Conservation (phyloP, 139 green algal species). For the Chlamydomonas incerta region DNA sequence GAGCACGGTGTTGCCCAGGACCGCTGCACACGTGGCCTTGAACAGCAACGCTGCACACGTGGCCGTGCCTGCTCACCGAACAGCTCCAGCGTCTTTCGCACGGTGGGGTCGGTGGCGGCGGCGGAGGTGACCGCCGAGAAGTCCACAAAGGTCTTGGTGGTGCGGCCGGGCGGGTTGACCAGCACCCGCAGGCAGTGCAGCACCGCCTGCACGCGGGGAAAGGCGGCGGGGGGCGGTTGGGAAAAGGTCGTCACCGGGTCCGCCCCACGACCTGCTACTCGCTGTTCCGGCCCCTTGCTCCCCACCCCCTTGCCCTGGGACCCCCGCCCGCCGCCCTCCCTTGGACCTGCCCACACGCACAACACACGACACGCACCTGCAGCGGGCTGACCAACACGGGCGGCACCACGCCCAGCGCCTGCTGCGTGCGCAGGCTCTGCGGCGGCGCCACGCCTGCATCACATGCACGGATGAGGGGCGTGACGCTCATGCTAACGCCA, state of each 20-base stretch:
- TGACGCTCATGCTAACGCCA: no score
- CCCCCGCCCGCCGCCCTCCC: no score
- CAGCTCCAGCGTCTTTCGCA: slow-evolving; percentile 43
- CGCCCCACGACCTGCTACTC: background rate
- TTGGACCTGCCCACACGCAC: background rate
- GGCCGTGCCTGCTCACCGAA: no score
- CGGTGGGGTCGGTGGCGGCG: slow-evolving; percentile 42
- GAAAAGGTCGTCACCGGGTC: no score
- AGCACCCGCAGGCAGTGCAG: slow-evolving; percentile 36
- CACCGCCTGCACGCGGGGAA: slow-evolving; percentile 2
- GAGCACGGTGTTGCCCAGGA: no score
- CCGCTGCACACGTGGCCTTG: no score
- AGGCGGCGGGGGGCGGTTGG: background rate
- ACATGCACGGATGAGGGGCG: no score
- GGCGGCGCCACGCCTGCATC: no score
- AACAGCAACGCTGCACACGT: no score
- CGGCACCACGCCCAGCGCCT: background rate
- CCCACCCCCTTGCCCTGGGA: no score
- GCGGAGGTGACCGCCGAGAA: slow-evolving; percentile 23
- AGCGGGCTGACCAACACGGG: slow-evolving; percentile 20
- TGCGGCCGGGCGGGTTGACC: slow-evolving; percentile 52
- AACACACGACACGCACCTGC: background rate
- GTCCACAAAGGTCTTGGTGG: slow-evolving; percentile 47
- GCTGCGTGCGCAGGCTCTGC: no score
- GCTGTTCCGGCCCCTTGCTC: no score